These are phyloP conservation scores for Escovopsis sp. DNA, from an alignment of 2,329 filamentous ascomycete species.

Conservation along the genomic window DNA sequence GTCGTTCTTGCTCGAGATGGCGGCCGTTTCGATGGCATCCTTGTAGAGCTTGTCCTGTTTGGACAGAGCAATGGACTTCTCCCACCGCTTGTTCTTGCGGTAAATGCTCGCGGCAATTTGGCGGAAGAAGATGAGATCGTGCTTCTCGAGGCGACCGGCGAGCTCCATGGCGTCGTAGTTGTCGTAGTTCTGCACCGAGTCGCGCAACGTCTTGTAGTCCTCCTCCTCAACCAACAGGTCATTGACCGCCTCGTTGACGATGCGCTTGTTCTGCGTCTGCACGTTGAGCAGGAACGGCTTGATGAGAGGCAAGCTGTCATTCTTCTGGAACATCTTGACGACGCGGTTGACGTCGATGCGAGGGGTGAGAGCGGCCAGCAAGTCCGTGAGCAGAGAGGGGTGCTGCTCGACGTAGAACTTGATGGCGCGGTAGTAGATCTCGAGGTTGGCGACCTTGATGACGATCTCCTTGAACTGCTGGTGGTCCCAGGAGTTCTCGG, in stretches of 20 bases:
- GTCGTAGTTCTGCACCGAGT: constrained; percentile 97
- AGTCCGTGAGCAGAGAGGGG: constrained; percentile 85
- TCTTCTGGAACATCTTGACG: constrained; percentile 98
- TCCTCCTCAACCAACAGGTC: constrained; percentile 96
- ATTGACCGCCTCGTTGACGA: constrained; percentile 96
- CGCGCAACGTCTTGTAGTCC: constrained; percentile 94
- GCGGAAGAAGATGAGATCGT: constrained; percentile 97
- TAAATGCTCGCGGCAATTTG: constrained; percentile 98
- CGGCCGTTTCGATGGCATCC: constrained; percentile 95
- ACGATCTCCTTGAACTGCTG: constrained; percentile 99
- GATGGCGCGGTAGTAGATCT: constrained; percentile 95
- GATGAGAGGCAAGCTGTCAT: constrained; percentile 93
- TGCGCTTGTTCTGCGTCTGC: constrained; percentile 92
- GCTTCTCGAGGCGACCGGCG: constrained; percentile 85
- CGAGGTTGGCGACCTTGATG: constrained; percentile 93
- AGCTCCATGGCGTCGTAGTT: constrained; percentile 96
- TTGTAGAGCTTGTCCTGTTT: constrained; percentile 99
- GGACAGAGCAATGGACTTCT: constrained; percentile 92
- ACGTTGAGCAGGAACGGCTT: constrained; percentile 98
- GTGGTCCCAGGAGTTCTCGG: constrained; percentile 97
- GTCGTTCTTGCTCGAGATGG: constrained; percentile 77
- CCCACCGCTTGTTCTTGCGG: constrained; percentile 99
- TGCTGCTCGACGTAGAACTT: constrained; percentile 98
- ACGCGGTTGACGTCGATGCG: constrained; percentile 97
- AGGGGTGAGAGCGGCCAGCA: constrained; percentile 79